Percentiles rank a stretch among this genome's conserved stretches.
These are phyloP conservation scores for Dacryopinax primogenitus DNA, from an alignment of 768 basidiomycete genomes.

Conservation along the genomic window DNA sequence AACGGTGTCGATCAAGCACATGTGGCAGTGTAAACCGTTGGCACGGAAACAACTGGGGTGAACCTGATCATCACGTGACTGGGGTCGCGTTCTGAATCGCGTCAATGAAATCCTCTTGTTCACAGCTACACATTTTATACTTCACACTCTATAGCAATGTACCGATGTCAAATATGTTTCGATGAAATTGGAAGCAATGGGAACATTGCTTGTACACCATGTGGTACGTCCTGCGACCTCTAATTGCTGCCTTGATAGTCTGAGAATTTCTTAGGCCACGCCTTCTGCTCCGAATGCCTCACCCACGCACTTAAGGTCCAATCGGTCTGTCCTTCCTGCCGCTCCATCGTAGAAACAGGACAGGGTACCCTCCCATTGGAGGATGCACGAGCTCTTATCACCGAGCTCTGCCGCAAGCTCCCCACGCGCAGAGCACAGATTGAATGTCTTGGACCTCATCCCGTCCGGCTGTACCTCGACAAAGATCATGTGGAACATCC, in stretches of 20 bases:
- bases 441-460: neutral
- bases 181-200: neutral
- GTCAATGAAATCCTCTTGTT: no score
- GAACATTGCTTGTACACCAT: neutral
- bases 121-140: neutral
- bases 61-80: no score
- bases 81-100: neutral
- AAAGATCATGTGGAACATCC: neutral
- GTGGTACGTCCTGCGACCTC: neutral
- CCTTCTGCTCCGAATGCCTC: conserved; percentile 6
- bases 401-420: neutral
- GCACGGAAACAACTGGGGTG: no score
- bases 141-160: neutral
- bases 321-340: neutral
- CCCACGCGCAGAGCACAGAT: neutral
- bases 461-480: neutral
- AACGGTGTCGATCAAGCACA: no score
- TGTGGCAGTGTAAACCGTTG: no score
- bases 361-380: neutral
- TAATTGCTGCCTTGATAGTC: neutral
- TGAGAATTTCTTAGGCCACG: neutral
- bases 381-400: neutral
- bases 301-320: neutral
- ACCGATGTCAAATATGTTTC: conserved; percentile 4
- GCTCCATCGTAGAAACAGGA: neutral